Conservation (phyloP, 2,329 filamentous ascomycete species). For the Metarhizium humberi region DNA sequence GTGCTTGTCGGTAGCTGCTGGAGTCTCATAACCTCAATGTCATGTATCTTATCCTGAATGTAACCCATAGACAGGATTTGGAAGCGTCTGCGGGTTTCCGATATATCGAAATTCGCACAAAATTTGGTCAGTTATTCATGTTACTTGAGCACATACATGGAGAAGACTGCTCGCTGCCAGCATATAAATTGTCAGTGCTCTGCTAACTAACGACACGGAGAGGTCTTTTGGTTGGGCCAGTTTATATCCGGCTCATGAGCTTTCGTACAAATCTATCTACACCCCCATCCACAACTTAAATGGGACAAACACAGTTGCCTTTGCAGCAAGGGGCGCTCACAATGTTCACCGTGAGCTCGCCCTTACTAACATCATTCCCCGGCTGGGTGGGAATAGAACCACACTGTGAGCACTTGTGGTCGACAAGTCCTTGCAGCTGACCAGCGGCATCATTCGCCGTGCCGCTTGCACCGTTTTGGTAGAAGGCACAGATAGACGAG, state of each 20-base stretch:
- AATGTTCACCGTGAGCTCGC: conserved; percentile 11
- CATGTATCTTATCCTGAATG: no score
- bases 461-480: conserved; percentile 10
- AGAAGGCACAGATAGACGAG: conserved; percentile 9
- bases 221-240: background rate
- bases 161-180: no score
- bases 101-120: no score
- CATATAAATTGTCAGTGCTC: no score
- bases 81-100: no score
- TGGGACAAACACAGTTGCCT: conserved; percentile 6
- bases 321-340: conserved; percentile 9
- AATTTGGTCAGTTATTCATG: no score
- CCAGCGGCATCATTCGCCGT: conserved; percentile 8
- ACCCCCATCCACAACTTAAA: background rate
- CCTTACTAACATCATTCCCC: conserved; percentile 11
- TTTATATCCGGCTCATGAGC: background rate
- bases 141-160: no score
- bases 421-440: conserved; percentile 7
- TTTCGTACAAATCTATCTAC: background rate
- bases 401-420: conserved; percentile 9
- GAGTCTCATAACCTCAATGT: no score
- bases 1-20: no score
- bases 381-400: conserved; percentile 10
- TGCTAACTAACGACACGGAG: no score
- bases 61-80: no score